A percentile compares a stretch with the other conserved stretches of the same genome.
phyloP scores from a whole-genome alignment of 2,329 filamentous ascomycete species.

The Hypoxylon sp. region DNA sequence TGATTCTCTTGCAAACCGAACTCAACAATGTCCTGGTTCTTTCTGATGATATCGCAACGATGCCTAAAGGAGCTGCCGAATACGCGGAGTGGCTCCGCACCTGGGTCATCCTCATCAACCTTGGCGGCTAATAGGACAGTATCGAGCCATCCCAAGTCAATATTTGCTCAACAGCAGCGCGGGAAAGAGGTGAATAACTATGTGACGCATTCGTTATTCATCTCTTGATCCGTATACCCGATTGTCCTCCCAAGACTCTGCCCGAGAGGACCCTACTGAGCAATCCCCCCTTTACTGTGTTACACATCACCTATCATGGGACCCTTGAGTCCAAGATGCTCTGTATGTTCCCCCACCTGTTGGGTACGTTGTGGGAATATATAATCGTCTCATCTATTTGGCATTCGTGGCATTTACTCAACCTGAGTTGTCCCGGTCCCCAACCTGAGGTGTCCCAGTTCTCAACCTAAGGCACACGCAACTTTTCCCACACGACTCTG shows the following conservation, averaged over 20 bases:
- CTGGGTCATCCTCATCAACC: neutral
- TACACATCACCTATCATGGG: slow-evolving; percentile 2
- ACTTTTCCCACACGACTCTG: slow-evolving; percentile 9
- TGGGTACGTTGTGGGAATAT: slow-evolving; percentile 7
- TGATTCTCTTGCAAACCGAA: neutral
- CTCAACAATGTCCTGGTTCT: neutral
- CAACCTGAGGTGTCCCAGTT: neutral
- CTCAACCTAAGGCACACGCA: slow-evolving; percentile 1
- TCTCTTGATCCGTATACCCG: neutral
- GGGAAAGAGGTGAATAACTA: slow-evolving; percentile 7
- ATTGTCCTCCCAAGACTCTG: neutral
- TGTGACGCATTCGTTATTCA: neutral
- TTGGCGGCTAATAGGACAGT: slow-evolving; percentile 1
- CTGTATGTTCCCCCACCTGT: neutral
- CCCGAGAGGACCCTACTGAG: neutral
- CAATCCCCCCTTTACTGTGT: neutral
- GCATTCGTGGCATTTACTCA: slow-evolving; percentile 2
- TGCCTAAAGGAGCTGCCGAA: neutral
- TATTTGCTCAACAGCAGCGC: slow-evolving; percentile 2
- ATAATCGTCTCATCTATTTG: slow-evolving; percentile 15
- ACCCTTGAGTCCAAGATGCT: slow-evolving; percentile 2
- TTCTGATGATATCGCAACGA: neutral
- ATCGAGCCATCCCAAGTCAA: slow-evolving; percentile 6
- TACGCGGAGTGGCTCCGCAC: slow-evolving; percentile 5
- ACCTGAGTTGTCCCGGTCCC: neutral